Evolutionary conservation across 2,329 filamentous ascomycete species (phyloP), one percentile per base, ranked within the genome.

Genomic region (Fusarium secorum): DNA sequence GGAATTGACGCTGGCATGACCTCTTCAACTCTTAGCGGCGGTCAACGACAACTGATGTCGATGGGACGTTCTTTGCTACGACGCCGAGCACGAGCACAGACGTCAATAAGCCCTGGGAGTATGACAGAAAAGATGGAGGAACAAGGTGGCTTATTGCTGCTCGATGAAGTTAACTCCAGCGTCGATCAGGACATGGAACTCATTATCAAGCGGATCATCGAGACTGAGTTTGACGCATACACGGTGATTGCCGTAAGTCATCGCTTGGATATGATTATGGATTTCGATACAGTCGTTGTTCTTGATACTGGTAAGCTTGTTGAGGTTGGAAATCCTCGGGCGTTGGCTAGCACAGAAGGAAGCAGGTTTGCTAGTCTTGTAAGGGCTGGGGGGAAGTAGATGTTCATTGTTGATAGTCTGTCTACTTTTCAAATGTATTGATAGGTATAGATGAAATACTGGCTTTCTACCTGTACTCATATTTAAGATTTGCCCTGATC

Each of bases 31-130:
- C 80, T 90, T 11, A 86, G 84, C 10, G 84, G 85, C 44, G 90
- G 90, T 1, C 89, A 91, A 76, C 84, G 84, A 61, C 90, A 92
- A 75, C 82, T 92, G 1, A 89, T 92, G 72, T 88, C 85, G 69
- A 82, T 92, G 4, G 89, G 87, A 0, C 80, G 89, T 1, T 89
- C 88, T 0, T 80, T 91, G 20, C 77, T 91, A 17, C 79, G 85
- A 33, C 60, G 71, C 4, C 70, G 71, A 1, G 57, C 71, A 1
- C 60, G 73, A 24, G 59, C 59, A 10, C 68, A 24, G 24, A 41
- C 26, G 17, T 41, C 1, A 64, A 57, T 35, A 70, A 48, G 32
- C 7, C 24, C 10, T 28, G 10, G 6, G 20, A 10, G 5, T n/a
- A 4, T 36, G 13, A 2, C 33, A 5, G 33, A 52, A 36, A 52